Base-by-base conservation (phyloP, 2,329 filamentous ascomycete genomes). In the Hypoxylon sp. region DNA sequence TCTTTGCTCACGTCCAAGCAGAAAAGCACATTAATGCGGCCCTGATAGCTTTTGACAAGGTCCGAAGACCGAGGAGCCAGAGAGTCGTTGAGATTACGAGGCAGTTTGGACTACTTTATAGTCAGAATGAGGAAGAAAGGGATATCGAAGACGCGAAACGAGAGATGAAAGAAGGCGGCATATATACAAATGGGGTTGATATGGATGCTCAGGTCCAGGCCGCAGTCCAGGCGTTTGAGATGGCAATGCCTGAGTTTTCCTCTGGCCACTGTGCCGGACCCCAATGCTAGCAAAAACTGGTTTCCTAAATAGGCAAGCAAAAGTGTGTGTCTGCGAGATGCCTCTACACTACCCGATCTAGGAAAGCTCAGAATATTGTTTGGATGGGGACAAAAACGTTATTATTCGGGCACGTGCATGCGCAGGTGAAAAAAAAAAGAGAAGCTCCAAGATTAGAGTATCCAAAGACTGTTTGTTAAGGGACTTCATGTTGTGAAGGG, bases 91-190 rank as follows among this genome's bases (percentile, higher is more conserved):
- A 67, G 14, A 60, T 67, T 33, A 67, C 65, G n/a, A 57, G 65
- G 33, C 32, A 44, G 3, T 67, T 67, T 33, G 56, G 61, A 5
- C 53, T 46, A 28, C 45, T 67, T 3, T 67, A 67, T 36, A 64
- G 50, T 18, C 46, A 58, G 28, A 52, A 61, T 2, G 61, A 55
- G 18, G 56, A 50, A 20, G 52, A 64, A 30, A 53, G 54, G 12
- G 40, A 64, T 36, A 20, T 67, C 11, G 51, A 51, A n/a, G 30
- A 11, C 3, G 64, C 64, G 61, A 53, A 32, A 22, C 40, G 38
- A 12, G 30, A 57, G 42, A 51, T 68, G 60, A 50, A 32, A 16
- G 56, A 65, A 12, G 61, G 57, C 5, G 61, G 61, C 4, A 56
- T 46, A 57, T 68, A 58, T 38, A 61, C 49, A 48, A 33, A 33